A percentile compares a stretch with the other conserved stretches of the same genome.
phyloP scores from a whole-genome alignment of 345 rosid genomes.

The Corymbia maculata region DNA sequence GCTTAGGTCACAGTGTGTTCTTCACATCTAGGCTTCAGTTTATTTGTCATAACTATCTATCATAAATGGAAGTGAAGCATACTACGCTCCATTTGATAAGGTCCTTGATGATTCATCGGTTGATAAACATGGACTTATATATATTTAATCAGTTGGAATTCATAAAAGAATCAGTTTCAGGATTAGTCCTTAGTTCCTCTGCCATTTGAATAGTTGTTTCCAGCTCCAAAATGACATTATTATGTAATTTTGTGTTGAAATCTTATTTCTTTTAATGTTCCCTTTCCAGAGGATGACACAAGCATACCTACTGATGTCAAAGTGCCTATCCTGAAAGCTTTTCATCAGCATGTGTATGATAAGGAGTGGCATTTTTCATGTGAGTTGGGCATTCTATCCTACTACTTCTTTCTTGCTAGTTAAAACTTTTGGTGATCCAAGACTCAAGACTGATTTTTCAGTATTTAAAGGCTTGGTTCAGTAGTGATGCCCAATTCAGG shows the following conservation, averaged over 20 bases:
- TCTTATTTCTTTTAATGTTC: background rate
- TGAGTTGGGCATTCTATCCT: constrained; percentile 21
- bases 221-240: background rate
- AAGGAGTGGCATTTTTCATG: constrained; percentile 88
- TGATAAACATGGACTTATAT: background rate
- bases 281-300: constrained; percentile 89
- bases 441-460: background rate
- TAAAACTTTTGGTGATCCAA: background rate
- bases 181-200: too few relatives aligned
- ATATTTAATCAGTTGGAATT: too few relatives aligned
- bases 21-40: too few relatives aligned
- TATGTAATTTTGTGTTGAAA: background rate
- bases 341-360: constrained; percentile 74
- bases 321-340: constrained; percentile 75
- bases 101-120: background rate
- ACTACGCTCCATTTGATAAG: background rate
- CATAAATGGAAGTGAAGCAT: background rate
- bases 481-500: background rate
- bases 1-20: background rate
- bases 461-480: background rate
- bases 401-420: background rate
- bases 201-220: background rate
- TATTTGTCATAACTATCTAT: background rate
- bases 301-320: constrained; percentile 79
- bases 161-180: too few relatives aligned